Conservation (phyloP, 257 asterid genomes). For the Prunella vulgaris region DNA sequence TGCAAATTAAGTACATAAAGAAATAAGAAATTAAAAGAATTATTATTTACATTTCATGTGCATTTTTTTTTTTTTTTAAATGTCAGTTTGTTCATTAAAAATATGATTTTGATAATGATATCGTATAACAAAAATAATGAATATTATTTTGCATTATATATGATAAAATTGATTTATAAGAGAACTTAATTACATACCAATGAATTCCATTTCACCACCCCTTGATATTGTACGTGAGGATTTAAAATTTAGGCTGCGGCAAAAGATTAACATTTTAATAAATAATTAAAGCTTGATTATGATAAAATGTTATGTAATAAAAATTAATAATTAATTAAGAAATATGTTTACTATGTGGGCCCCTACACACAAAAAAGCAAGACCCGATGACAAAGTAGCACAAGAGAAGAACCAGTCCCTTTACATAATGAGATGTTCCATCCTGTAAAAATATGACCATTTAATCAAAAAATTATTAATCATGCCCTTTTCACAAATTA, state of each 20-base stretch:
- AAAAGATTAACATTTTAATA: neutral
- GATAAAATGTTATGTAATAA: neutral
- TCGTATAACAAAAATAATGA: too few species aligned
- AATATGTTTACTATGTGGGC: slow-evolving; percentile 47
- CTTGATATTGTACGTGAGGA: slow-evolving; percentile 22
- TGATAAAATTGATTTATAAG: too few species aligned
- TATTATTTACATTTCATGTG: too few species aligned
- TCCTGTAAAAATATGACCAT: slow-evolving; percentile 44
- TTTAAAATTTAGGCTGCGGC: neutral
- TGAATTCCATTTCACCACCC: slow-evolving; percentile 12
- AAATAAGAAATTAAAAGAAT: too few species aligned
- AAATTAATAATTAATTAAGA: neutral
- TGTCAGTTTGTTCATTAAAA: too few species aligned
- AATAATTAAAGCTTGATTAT: neutral
- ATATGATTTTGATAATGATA: too few species aligned
- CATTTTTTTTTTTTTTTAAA: too few species aligned
- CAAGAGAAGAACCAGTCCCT: slow-evolving; percentile 72
- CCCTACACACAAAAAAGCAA: slow-evolving; percentile 52
- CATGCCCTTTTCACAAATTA: neutral
- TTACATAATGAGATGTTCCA: slow-evolving; percentile 87
- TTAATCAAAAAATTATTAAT: neutral
- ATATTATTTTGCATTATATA: too few species aligned
- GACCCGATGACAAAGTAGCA: slow-evolving; percentile 75
- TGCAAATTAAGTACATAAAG: neutral
- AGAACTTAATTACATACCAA: neutral